Evolutionary conservation across 2,329 filamentous ascomycete genomes (phyloP).

Genomic region (Thielaviopsis ethacetica): DNA sequence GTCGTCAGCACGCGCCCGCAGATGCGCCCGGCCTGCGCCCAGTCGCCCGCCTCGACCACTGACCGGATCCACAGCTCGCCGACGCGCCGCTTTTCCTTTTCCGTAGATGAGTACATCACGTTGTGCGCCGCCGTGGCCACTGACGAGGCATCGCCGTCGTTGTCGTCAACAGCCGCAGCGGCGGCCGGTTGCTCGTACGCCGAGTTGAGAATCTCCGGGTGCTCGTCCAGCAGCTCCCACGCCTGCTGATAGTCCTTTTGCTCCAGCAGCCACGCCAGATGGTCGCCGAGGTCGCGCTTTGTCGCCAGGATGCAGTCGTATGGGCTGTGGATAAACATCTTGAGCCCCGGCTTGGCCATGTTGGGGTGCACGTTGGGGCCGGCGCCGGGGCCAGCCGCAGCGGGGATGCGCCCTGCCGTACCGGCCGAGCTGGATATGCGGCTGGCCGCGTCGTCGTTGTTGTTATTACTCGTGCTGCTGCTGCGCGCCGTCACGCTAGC

Average conservation of each 20-base stretch:
- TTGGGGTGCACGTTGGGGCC: slow-evolving; percentile 35
- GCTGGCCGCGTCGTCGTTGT: slow-evolving; percentile 38
- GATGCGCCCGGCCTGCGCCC: slow-evolving; percentile 61
- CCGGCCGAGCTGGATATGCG: slow-evolving; percentile 23
- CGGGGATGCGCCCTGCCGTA: slow-evolving; percentile 18
- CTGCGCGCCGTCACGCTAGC: slow-evolving; percentile 52
- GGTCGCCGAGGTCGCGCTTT: slow-evolving; percentile 71
- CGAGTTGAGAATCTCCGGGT: slow-evolving; percentile 53
- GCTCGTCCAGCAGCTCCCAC: slow-evolving; percentile 77
- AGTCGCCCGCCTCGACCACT: slow-evolving; percentile 57
- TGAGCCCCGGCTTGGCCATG: slow-evolving; percentile 37
- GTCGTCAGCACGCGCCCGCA: slow-evolving; percentile 71
- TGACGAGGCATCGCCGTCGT: slow-evolving; percentile 21
- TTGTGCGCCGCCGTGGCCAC: slow-evolving; percentile 25
- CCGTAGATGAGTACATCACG: slow-evolving; percentile 41
- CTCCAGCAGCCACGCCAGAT: slow-evolving; percentile 71
- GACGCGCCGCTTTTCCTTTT: slow-evolving; percentile 78
- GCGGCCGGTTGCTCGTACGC: slow-evolving; percentile 26
- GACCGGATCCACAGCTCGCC: slow-evolving; percentile 90
- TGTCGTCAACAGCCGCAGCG: slow-evolving; percentile 33
- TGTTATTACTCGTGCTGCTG: slow-evolving; percentile 20
- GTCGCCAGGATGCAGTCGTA: slow-evolving; percentile 93
- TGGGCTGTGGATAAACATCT: slow-evolving; percentile 90
- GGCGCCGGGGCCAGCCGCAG: slow-evolving; percentile 19
- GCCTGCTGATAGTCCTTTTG: slow-evolving; percentile 68